Evolutionary conservation across 2,329 filamentous ascomycete species (phyloP), one percentile per base, ranked within the genome.

Genomic region (Thielaviopsis euricoi): DNA sequence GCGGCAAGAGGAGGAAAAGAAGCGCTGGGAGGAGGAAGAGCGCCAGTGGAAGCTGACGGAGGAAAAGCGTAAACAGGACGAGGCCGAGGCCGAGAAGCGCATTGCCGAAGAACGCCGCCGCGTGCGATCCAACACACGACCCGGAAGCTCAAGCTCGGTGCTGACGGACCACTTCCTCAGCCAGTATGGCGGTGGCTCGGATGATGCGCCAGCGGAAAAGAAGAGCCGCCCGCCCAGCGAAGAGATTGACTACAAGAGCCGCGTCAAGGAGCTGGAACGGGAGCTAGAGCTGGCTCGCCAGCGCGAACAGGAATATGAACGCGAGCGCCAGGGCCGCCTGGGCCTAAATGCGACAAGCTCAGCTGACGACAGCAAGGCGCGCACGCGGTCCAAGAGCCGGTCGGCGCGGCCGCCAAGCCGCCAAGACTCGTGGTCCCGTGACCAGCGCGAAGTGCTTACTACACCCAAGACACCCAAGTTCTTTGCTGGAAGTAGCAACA

Each of bases 251-350:
- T 77, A 91, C 68, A 80, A 76, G 62, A 79, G 76, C 62, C 82
- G 89, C 48, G 83, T 96, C 62, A 80, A 80, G 64, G 85, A 96
- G 67, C 76, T 97, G 5, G 91, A 97, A 71, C 76, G 80, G 71
- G 74, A 87, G 75, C 68, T 82, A 21, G 76, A 86, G 73, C 63
- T 78, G 66, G 75, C 82, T 62, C 74, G 84, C 64, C 67, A 83
- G 72, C 68, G 85, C 69, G 75, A 85, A 67, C 70, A 79, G 69
- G 75, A 85, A 71, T 77, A 83, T 68, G 73, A 85, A 71, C 70
- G 75, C 61, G 74, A 78, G 65, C 71, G 82, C 60, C 68, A 80
- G 67, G 71, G 73, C 70, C 73, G 60, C 76, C 65, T 64, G 63
- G 53, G 76, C 67, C 66, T 64, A 56, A 60, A 62, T 53, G 37